A percentile compares a stretch with the other conserved stretches of the same genome.
Evolutionary conservation across 306 rosid species (phyloP).

Genomic region (Crotalaria pallida): DNA sequence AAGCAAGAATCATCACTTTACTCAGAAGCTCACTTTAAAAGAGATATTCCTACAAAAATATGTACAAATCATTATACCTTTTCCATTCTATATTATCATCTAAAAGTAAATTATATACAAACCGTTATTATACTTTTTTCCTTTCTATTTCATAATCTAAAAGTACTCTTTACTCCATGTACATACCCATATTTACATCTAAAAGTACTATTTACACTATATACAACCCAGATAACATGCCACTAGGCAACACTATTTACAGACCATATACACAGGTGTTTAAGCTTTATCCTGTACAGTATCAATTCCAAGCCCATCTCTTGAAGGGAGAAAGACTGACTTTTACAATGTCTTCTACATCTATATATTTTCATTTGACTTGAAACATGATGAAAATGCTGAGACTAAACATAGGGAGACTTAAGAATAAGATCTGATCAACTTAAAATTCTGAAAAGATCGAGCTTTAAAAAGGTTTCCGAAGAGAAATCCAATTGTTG

Average conservation of each 20-base stretch:
- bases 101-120: background rate
- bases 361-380: constrained; percentile 12
- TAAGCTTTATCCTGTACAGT: constrained; percentile 7
- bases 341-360: constrained; percentile 22
- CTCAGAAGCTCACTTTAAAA: too few relatives aligned
- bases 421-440: constrained; percentile 74
- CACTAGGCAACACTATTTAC: constrained; percentile 9
- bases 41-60: too few relatives aligned
- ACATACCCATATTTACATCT: background rate
- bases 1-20: too few relatives aligned
- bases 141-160: background rate
- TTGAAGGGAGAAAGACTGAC: constrained; percentile 5
- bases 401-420: constrained; percentile 26
- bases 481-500: constrained; percentile 56
- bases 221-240: constrained; percentile 21
- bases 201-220: constrained; percentile 10
- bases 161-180: background rate
- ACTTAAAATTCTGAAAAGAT: constrained; percentile 61
- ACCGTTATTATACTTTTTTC: background rate
- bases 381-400: constrained; percentile 3
- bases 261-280: background rate
- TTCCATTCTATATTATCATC: too few relatives aligned
- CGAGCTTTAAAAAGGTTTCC: constrained; percentile 71
- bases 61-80: too few relatives aligned
- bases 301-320: constrained; percentile 14